Conservation (phyloP, 495 filamentous ascomycete genomes). For the Aspergillus egyptiacus region DNA sequence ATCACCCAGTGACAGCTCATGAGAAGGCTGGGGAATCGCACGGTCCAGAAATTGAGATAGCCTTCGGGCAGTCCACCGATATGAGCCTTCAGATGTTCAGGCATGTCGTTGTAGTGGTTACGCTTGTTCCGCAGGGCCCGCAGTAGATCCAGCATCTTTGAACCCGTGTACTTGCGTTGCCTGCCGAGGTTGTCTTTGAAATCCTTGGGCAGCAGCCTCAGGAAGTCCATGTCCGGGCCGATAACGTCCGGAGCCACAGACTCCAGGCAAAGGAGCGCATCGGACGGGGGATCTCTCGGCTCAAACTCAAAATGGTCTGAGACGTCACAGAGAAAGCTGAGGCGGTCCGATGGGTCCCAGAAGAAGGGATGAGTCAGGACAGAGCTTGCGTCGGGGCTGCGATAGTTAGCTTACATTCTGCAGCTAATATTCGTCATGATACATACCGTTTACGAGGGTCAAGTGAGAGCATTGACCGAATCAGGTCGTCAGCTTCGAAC, state of each 20-base stretch:
- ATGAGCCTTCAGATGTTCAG: constrained; percentile 64
- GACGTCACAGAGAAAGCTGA: constrained; percentile 86
- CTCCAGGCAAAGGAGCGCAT: constrained; percentile 60
- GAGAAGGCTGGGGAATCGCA: constrained; percentile 73
- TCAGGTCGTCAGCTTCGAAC: constrained; percentile 79
- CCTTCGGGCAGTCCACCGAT: constrained; percentile 79
- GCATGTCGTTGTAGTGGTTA: constrained; percentile 90
- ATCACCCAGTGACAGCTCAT: constrained; percentile 75
- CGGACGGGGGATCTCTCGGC: constrained; percentile 69
- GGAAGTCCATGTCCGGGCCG: constrained; percentile 64
- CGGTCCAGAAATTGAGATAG: constrained; percentile 82
- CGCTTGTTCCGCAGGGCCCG: constrained; percentile 92
- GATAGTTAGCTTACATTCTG: constrained; percentile 11
- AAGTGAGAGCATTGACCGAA: constrained; percentile 72
- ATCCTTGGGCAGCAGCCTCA: constrained; percentile 64
- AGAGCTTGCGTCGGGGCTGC: constrained; percentile 59
- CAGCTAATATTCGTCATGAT: neutral
- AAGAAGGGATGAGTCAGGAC: constrained; percentile 95
- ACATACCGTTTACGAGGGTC: constrained; percentile 59
- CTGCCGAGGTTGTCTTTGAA: constrained; percentile 86
- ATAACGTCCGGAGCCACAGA: constrained; percentile 46
- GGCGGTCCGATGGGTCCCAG: constrained; percentile 80
- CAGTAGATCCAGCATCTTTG: constrained; percentile 75
- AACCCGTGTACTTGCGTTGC: constrained; percentile 90
- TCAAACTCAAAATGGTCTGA: constrained; percentile 95